Base-by-base conservation (phyloP, 768 basidiomycete species). In the Dictyophora rubrovolvata region DNA sequence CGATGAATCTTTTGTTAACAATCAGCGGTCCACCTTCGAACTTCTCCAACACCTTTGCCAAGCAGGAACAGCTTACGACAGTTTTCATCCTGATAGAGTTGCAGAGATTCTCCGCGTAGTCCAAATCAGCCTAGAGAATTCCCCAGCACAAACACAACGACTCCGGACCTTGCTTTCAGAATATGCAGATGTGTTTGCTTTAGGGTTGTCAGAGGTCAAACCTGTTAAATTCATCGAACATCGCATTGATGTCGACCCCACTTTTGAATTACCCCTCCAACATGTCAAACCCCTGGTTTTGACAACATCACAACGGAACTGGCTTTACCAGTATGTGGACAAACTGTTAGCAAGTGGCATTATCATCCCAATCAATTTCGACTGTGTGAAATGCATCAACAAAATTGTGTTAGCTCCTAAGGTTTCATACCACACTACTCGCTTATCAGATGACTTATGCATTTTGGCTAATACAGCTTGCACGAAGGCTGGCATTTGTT, bases 141-240 rank as follows among this genome's bases (percentile, higher is more conserved):
- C 66, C 0, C 28, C 47, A 1, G 63, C 59, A 1, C 62, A 79
- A 53, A 53, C 60, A 2, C 14, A 11, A 1, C 16, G 60, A 12
- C 70, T 75, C 0, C 18, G 48, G 0, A 55, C 35, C 0, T 51
- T 75, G 1, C 34, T 78, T 0, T 37, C 6, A 0, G 58, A 70
- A 51, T 75, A 66, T 54, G 73, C 76, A 0, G 74, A 77, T 60
- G 63, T 68, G 23, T 79, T 76, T 56, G 73, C 74, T 5, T 62
- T 77, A 1, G 69, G 71, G 0, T 62, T 77, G 8, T 67, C 68
- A 18, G 74, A 79, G 58, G 76, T 78, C 1, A 53, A 49, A 0
- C 61, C 64, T 0, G 69, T 77, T 0, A 48, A 64, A 8, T 71
- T 68, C 1, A 69, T 68, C 3, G 63, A 65, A 1, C 74, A 77